These are phyloP conservation scores for Daldinia vernicosa DNA, from an alignment of 495 filamentous ascomycete species.

Conservation along the genomic window DNA sequence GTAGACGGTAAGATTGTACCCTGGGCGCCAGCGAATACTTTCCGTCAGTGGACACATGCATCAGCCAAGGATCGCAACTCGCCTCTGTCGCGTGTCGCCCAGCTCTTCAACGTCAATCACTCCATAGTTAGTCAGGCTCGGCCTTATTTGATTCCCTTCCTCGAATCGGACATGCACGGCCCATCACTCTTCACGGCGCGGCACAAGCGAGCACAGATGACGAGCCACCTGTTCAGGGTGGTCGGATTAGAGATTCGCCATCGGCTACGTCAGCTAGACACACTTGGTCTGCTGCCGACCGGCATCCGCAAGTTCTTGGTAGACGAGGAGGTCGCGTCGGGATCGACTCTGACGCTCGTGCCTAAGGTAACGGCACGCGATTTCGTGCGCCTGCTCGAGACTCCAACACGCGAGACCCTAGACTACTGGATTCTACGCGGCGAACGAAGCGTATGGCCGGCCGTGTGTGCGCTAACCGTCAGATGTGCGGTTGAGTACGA, in stretches of 20 bases:
- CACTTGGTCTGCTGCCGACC: slow-evolving; percentile 73
- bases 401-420: slow-evolving; percentile 76
- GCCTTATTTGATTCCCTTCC: slow-evolving; percentile 84
- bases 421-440: slow-evolving; percentile 88
- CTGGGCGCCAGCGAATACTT: slow-evolving; percentile 76
- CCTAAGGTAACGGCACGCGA: slow-evolving; percentile 78
- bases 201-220: slow-evolving; percentile 63
- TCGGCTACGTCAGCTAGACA: slow-evolving; percentile 82
- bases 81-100: slow-evolving; percentile 82
- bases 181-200: slow-evolving; percentile 68
- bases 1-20: slow-evolving; percentile 78
- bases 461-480: slow-evolving; percentile 82
- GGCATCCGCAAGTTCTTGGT: slow-evolving; percentile 80
- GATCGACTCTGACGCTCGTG: slow-evolving; percentile 80
- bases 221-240: slow-evolving; percentile 72
- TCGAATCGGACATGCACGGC: slow-evolving; percentile 81
- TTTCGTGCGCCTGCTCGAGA: slow-evolving; percentile 79
- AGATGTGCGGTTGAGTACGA: slow-evolving; percentile 89
- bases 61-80: slow-evolving; percentile 79
- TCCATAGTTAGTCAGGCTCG: slow-evolving; percentile 83
- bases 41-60: slow-evolving; percentile 73
- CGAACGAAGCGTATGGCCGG: slow-evolving; percentile 91
- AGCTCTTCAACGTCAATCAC: slow-evolving; percentile 94
- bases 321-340: slow-evolving; percentile 81
- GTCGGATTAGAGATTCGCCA: slow-evolving; percentile 81